Evolutionary conservation across 345 rosid species (phyloP), one percentile per base, ranked within the genome.

Genomic region (Linum tenue): DNA sequence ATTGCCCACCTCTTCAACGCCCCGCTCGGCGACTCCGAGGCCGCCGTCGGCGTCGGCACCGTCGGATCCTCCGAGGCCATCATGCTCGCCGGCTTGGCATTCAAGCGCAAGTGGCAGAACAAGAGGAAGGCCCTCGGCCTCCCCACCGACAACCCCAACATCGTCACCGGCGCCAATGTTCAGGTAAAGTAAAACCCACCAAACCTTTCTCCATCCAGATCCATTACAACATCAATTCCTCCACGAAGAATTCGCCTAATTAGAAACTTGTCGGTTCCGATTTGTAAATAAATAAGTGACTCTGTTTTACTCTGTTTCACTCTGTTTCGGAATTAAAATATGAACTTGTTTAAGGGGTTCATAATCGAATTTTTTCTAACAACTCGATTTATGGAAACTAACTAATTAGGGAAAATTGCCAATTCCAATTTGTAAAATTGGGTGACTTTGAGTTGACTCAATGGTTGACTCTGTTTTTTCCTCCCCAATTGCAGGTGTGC

Each of bases 71-170:
- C 60, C 3, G 60, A 57, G 60, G 60, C 60, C 12, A 57, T 57
- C 36, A 57, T 57, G 60, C 60, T 57, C 1, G 60, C 60, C 12
- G 60, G 60, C 37, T 17, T 57, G 3, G 60, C 60, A 35, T 57
- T 57, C 37, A 57, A 57, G 60, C 36, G 60, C 8, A 57, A 57
- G 38, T 57, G 60, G 60, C 60, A 57, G 38, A 57, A 57, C 60
- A 57, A 37, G 38, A n/a, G 60, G 11, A 57, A 57, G 35, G 60
- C 37, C 8, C 37, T n/a, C 5, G 60, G 60, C 60, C 3, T 5
- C 12, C 60, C 60, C 11, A n/a, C 4, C 38, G 60, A 57, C 37
- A 57, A 57, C 9, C 60, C 60, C 4, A 57, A 57, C 60, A 57
- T 57, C 38, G 60, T 57, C 37, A 57, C 60, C 37, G 60, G 60